Conservation (phyloP, 495 filamentous ascomycete genomes). For the Mycothermus thermophilus region DNA sequence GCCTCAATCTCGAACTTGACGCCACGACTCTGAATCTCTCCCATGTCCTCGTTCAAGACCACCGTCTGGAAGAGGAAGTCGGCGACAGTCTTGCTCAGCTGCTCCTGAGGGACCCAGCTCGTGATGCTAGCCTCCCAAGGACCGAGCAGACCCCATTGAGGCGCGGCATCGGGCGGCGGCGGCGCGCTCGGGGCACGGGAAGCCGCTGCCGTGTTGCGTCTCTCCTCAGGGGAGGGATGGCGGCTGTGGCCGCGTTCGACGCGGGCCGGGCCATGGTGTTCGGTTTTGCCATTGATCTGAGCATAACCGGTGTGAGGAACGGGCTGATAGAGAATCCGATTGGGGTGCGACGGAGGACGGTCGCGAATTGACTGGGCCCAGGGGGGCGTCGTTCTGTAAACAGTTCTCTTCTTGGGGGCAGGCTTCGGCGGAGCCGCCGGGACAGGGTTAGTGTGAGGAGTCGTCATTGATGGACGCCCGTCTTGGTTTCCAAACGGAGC, state of each 20-base stretch:
- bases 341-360: constrained; percentile 19
- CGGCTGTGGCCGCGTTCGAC: constrained; percentile 18
- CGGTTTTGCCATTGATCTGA: constrained; percentile 26
- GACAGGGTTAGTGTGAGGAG: constrained; percentile 9
- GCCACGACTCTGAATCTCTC: constrained; percentile 39
- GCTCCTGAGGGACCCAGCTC: constrained; percentile 48
- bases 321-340: constrained; percentile 25
- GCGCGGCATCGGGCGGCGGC: constrained; percentile 2
- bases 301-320: constrained; percentile 13
- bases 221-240: constrained; percentile 35
- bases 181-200: constrained; percentile 2
- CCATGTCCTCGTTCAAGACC: constrained; percentile 41
- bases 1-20: constrained; percentile 84
- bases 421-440: constrained; percentile 14
- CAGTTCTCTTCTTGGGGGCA: constrained; percentile 19
- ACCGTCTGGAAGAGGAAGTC: constrained; percentile 65
- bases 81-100: constrained; percentile 50
- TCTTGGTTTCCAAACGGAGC: constrained; percentile 29
- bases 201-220: constrained; percentile 18
- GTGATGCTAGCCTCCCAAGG: constrained; percentile 66
- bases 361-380: constrained; percentile 29
- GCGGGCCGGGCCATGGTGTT: constrained; percentile 13
- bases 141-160: constrained; percentile 27
- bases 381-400: constrained; percentile 26
- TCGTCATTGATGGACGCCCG: constrained; percentile 28